Evolutionary conservation across 371 early-diverging fungal species (phyloP).

Genomic region (Circinella minor): DNA sequence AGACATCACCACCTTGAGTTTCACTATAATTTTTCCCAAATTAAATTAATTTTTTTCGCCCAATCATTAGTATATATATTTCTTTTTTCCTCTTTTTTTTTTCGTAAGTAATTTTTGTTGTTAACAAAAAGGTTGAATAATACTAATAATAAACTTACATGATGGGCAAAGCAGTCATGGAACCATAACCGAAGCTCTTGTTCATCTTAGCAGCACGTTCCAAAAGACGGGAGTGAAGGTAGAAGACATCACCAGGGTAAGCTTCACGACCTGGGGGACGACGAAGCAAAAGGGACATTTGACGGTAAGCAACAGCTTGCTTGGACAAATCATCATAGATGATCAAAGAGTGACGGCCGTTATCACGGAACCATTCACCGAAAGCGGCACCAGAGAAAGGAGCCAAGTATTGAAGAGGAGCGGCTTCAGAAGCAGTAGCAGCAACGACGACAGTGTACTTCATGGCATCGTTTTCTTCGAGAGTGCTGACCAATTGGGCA

Average conservation of each 20-base stretch:
- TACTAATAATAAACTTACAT: constrained; percentile 71
- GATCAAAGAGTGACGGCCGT: constrained; percentile 92
- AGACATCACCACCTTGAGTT: constrained; percentile 98
- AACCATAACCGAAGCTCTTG: constrained; percentile 88
- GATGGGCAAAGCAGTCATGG: constrained; percentile 94
- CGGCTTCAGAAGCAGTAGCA: constrained; percentile 95
- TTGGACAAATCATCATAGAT: constrained; percentile 98
- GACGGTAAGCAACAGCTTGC: constrained; percentile 98
- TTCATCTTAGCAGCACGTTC: constrained; percentile 98
- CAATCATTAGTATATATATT: too few species aligned
- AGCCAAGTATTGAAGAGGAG: constrained; percentile 95
- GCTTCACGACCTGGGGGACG: constrained; percentile 98
- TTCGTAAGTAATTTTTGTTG: background rate
- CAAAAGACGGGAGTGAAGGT: constrained; percentile 95
- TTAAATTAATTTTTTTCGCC: constrained; percentile 64
- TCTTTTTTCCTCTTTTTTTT: background rate
- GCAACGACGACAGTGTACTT: constrained; percentile 96
- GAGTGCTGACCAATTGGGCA: constrained; percentile 95
- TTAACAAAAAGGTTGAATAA: too few species aligned
- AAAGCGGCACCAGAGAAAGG: constrained; percentile 94
- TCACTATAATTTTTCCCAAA: constrained; percentile 89
- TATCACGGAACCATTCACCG: constrained; percentile 97
- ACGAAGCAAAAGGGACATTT: constrained; percentile 95
- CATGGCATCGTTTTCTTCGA: constrained; percentile 79
- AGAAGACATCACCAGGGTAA: constrained; percentile 98